Percentiles rank a stretch among this genome's conserved stretches.
phyloP scores from a whole-genome alignment of 1,139 yeast species.

The Suhomyces kunorum region DNA sequence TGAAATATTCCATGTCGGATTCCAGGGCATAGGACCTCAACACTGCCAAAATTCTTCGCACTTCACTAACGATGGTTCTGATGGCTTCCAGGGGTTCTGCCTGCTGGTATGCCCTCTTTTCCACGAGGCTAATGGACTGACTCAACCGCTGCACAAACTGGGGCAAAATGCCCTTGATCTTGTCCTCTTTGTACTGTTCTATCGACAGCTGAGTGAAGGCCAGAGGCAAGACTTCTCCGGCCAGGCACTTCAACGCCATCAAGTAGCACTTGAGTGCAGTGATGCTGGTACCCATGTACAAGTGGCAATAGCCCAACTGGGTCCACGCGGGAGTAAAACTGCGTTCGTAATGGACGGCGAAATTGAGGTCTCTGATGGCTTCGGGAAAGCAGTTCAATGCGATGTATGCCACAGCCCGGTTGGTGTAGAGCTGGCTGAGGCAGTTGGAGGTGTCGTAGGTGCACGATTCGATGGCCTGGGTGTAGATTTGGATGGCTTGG shows the following conservation, averaged over 20 bases:
- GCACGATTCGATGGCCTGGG: conserved; percentile 36
- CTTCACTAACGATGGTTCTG: conserved; percentile 27
- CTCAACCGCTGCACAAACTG: conserved; percentile 42
- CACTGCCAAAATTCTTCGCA: conserved; percentile 30
- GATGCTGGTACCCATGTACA: conserved; percentile 43
- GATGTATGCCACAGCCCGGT: conserved; percentile 46
- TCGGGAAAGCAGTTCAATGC: conserved; percentile 47
- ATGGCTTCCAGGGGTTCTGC: conserved; percentile 27
- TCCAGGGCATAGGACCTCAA: conserved; percentile 28
- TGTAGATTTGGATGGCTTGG: conserved; percentile 44
- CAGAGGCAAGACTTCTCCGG: conserved; percentile 37
- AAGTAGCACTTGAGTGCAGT: conserved; percentile 38
- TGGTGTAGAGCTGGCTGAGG: conserved; percentile 40
- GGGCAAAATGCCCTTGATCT: conserved; percentile 33
- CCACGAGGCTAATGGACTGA: conserved; percentile 41
- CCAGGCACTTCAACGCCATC: conserved; percentile 32
- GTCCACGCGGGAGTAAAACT: conserved; percentile 48
- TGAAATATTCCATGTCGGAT: conserved; percentile 32
- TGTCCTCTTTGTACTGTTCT: conserved; percentile 26
- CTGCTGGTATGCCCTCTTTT: conserved; percentile 45
- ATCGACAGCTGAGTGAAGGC: conserved; percentile 19
- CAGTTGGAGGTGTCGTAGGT: conserved; percentile 19
- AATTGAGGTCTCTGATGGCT: conserved; percentile 41
- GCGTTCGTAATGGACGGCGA: conserved; percentile 34
- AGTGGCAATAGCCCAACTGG: conserved; percentile 48